These are phyloP conservation scores for Fraxinus sp. DNA, from an alignment of 305 asterid genomes.

Conservation along the genomic window DNA sequence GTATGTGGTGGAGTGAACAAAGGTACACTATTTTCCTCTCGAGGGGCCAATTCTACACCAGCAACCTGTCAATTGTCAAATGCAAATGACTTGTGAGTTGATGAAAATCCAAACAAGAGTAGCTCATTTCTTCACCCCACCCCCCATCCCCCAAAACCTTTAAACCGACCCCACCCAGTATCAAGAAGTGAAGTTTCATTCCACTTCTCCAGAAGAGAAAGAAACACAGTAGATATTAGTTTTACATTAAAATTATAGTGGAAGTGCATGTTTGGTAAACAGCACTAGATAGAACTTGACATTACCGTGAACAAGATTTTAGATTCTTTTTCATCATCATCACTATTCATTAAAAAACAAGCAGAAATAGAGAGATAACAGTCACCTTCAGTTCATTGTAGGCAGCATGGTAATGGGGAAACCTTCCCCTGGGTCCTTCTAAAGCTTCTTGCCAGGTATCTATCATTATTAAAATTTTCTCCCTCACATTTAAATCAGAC, in stretches of 20 bases:
- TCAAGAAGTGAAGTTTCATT: background rate
- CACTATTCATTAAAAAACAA: background rate
- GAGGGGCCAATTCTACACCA: constrained; percentile 88
- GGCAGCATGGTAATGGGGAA: constrained; percentile 84
- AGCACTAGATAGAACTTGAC: background rate
- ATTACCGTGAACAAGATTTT: background rate
- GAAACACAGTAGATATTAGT: background rate
- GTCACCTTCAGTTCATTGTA: constrained; percentile 85
- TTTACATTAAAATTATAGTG: background rate
- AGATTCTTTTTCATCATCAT: background rate
- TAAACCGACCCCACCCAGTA: background rate
- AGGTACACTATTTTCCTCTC: constrained; percentile 80
- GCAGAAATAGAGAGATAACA: background rate
- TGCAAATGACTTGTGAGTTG: constrained; percentile 16
- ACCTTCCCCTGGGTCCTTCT: constrained; percentile 76
- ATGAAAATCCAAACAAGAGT: background rate
- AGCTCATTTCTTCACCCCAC: background rate
- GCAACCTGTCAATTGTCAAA: constrained; percentile 50
- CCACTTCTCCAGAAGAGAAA: background rate
- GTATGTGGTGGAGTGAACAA: constrained; percentile 91
- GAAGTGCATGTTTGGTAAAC: background rate
- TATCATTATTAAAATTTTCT: constrained; percentile 81
- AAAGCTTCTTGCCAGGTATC: constrained; percentile 97
- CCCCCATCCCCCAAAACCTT: background rate
- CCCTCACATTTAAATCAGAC: constrained; percentile 93